Percentiles rank a stretch among this genome's conserved stretches.
These are phyloP conservation scores for Nicotiana sylvestris DNA, from an alignment of 257 asterid genomes.

Conservation along the genomic window DNA sequence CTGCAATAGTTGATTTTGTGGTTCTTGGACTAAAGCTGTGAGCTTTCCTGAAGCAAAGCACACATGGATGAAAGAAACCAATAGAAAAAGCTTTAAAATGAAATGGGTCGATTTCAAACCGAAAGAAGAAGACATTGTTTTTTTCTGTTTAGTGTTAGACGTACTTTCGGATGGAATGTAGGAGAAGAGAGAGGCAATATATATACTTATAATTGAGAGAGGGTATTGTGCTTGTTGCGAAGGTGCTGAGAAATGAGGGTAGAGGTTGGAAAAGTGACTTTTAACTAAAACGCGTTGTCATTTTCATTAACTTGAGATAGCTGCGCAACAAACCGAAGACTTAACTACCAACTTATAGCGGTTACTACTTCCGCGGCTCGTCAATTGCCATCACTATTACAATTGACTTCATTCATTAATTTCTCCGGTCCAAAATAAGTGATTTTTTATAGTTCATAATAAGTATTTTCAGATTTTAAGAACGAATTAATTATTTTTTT, in stretches of 20 bases:
- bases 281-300: neutral
- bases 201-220: neutral
- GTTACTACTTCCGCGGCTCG: neutral
- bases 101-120: neutral
- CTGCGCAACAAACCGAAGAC: neutral
- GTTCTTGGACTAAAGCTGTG: conserved; percentile 5
- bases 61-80: neutral
- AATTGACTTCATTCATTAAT: neutral
- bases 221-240: neutral
- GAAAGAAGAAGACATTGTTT: neutral
- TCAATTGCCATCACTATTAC: neutral
- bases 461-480: too few species aligned
- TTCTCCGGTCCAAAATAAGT: too few species aligned
- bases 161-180: neutral
- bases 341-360: neutral
- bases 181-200: neutral
- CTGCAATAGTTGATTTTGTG: conserved; percentile 13
- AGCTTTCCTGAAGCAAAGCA: neutral
- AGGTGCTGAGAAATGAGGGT: neutral
- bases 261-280: neutral
- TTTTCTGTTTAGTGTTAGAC: neutral
- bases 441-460: too few species aligned
- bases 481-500: too few species aligned
- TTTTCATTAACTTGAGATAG: neutral
- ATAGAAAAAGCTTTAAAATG: neutral